phyloP scores from a whole-genome alignment of 1,284 basidiomycete species.

The Volvariella volvacea region DNA sequence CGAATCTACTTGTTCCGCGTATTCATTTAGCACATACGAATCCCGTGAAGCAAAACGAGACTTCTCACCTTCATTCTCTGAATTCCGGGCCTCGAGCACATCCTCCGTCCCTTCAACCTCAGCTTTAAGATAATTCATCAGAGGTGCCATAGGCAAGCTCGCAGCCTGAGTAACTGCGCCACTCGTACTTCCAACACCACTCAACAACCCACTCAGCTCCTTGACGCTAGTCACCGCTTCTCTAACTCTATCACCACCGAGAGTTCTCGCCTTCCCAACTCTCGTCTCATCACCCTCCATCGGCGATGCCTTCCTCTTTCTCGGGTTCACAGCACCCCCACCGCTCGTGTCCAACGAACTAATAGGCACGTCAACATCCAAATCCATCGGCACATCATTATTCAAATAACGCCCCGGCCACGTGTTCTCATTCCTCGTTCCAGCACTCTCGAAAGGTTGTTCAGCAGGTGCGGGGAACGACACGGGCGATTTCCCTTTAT shows the following conservation, averaged over 20 bases:
- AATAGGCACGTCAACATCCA: slow-evolving; percentile 50
- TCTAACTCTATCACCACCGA: slow-evolving; percentile 64
- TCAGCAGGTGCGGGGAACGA: slow-evolving; percentile 35
- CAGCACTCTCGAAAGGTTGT: slow-evolving; percentile 29
- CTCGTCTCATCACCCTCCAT: slow-evolving; percentile 38
- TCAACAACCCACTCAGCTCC: slow-evolving; percentile 31
- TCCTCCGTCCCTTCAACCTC: slow-evolving; percentile 63
- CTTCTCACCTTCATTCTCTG: slow-evolving; percentile 55
- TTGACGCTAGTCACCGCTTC: slow-evolving; percentile 39
- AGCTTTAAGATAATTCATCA: slow-evolving; percentile 53
- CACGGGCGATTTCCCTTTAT: slow-evolving; percentile 9
- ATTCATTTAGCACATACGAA: slow-evolving; percentile 9
- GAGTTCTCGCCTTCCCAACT: slow-evolving; percentile 43
- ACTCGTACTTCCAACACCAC: slow-evolving; percentile 9
- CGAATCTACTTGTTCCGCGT: slow-evolving; percentile 31
- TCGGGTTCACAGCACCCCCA: slow-evolving; percentile 12
- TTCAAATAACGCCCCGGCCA: slow-evolving; percentile 20
- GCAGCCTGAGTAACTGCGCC: slow-evolving; percentile 10
- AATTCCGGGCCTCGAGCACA: slow-evolving; percentile 75
- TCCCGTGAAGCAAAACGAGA: slow-evolving; percentile 3
- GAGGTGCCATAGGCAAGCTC: slow-evolving; percentile 38
- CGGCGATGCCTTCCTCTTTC: slow-evolving; percentile 36
- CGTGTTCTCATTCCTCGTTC: slow-evolving; percentile 2
- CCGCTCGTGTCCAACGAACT: slow-evolving; percentile 34
- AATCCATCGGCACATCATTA: slow-evolving; percentile 18